A percentile compares a stretch with the other conserved stretches of the same genome.
These are phyloP conservation scores for Leccinum olivaceopallidum DNA, from an alignment of 768 basidiomycete species.

Conservation along the genomic window DNA sequence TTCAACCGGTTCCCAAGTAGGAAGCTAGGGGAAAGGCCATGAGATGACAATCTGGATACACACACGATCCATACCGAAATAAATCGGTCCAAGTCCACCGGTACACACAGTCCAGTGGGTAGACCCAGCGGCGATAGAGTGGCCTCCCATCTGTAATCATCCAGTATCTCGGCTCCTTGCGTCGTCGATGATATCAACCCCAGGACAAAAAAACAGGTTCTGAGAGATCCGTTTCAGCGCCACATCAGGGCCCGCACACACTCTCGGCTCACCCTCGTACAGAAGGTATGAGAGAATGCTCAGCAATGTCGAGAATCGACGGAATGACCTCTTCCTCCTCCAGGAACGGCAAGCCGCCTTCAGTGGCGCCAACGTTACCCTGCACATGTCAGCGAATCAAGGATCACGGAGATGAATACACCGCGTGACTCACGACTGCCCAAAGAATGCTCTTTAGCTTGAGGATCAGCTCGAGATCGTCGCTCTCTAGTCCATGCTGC, in stretches of 20 bases:
- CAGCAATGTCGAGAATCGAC: slow-evolving; percentile 86
- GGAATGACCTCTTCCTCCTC: slow-evolving; percentile 96
- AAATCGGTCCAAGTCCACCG: slow-evolving; percentile 79
- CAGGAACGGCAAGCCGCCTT: slow-evolving; percentile 89
- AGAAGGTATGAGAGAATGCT: slow-evolving; percentile 85
- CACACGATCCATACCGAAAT: slow-evolving; percentile 57
- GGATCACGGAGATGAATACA: not conserved
- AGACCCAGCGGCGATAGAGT: slow-evolving; percentile 82
- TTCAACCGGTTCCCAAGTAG: slow-evolving; percentile 55
- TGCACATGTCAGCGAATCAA: slow-evolving; percentile 32
- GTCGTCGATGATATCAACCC: slow-evolving; percentile 90
- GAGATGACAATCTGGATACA: slow-evolving; percentile 3
- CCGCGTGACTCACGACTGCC: slow-evolving; percentile 80
- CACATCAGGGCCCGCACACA: not conserved
- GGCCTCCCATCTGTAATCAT: slow-evolving; percentile 92
- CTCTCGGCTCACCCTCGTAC: slow-evolving; percentile 78
- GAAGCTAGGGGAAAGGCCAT: slow-evolving; percentile 51
- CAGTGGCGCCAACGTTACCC: slow-evolving; percentile 93
- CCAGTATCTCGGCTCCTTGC: slow-evolving; percentile 90
- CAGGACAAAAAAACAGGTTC: slow-evolving; percentile 95
- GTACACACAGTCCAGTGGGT: slow-evolving; percentile 91
- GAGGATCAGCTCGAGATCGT: slow-evolving; percentile 80
- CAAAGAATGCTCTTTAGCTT: slow-evolving; percentile 95
- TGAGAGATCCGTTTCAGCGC: slow-evolving; percentile 33
- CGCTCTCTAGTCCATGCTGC: slow-evolving; percentile 80